phyloP scores from a whole-genome alignment of 768 basidiomycete genomes.

The Gelatoporia subvermispora region DNA sequence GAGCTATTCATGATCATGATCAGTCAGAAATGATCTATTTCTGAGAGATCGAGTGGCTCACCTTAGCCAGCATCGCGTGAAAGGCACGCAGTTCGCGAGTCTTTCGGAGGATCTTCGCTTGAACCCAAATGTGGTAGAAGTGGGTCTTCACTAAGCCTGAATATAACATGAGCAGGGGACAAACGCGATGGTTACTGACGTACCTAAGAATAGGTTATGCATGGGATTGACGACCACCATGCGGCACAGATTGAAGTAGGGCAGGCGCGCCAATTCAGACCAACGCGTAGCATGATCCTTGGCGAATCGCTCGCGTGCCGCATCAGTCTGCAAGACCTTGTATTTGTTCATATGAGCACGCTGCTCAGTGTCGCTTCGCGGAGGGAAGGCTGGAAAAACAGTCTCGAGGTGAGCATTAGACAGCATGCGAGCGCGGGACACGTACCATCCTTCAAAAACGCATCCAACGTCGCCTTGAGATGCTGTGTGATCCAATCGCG shows the following conservation, averaged over 20 bases:
- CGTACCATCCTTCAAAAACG: conserved; percentile 20
- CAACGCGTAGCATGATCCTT: conserved; percentile 3
- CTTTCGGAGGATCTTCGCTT: conserved; percentile 6
- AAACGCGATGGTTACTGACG: not conserved
- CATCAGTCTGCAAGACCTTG: not conserved
- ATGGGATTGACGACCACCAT: conserved; percentile 12
- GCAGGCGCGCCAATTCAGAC: conserved; percentile 26
- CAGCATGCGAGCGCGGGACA: not conserved
- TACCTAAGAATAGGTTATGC: conserved; percentile 13
- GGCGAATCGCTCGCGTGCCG: conserved; percentile 3
- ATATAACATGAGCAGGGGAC: not conserved
- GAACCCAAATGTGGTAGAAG: conserved; percentile 11
- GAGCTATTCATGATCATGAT: too few species aligned
- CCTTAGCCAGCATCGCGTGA: conserved; percentile 8
- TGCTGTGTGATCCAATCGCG: conserved; percentile 26
- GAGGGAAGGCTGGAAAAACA: conserved; percentile 6
- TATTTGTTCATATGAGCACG: conserved; percentile 9
- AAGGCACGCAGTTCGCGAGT: conserved; percentile 4
- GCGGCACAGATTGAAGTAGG: conserved; percentile 9
- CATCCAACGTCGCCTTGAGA: not conserved
- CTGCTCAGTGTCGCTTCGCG: conserved; percentile 15
- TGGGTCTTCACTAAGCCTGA: conserved; percentile 11
- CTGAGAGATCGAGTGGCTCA: conserved; percentile 8
- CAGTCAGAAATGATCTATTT: too few species aligned
- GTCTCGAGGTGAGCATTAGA: not conserved